phyloP scores from a whole-genome alignment of 2,329 filamentous ascomycete genomes.

The Claviceps paspali region DNA sequence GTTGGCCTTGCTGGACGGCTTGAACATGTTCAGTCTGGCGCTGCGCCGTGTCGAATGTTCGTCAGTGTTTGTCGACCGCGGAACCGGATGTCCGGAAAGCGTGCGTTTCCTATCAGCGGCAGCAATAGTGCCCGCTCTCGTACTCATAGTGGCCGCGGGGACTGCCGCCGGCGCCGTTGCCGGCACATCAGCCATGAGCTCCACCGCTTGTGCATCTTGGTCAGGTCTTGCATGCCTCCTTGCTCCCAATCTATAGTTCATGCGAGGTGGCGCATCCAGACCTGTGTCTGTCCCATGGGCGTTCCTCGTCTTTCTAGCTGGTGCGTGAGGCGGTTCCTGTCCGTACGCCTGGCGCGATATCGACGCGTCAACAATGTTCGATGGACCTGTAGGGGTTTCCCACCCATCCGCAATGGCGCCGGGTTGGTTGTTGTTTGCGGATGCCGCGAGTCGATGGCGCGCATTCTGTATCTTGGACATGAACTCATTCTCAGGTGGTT shows the following conservation, averaged over 20 bases:
- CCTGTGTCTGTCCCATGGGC: constrained; percentile 35
- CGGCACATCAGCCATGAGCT: constrained; percentile 27
- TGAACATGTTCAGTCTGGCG: constrained; percentile 53
- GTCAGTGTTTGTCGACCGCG: constrained; percentile 33
- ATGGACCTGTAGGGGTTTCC: constrained; percentile 40
- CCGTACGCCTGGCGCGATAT: constrained; percentile 11
- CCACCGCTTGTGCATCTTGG: constrained; percentile 17
- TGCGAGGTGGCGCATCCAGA: constrained; percentile 46
- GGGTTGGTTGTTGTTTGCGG: constrained; percentile 20
- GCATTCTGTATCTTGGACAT: constrained; percentile 40
- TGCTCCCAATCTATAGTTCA: constrained; percentile 39
- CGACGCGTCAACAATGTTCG: constrained; percentile 9
- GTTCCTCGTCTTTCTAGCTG: constrained; percentile 36
- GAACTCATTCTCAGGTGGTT: constrained; percentile 36
- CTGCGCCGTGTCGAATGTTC: constrained; percentile 53
- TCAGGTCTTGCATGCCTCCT: constrained; percentile 24
- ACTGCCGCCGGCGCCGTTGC: constrained; percentile 16
- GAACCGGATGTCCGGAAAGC: constrained; percentile 67
- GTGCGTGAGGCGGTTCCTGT: constrained; percentile 36
- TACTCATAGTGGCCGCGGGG: constrained; percentile 19
- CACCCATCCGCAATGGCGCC: constrained; percentile 34
- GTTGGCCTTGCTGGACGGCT: constrained; percentile 52
- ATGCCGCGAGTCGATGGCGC: constrained; percentile 28
- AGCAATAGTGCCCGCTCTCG: constrained; percentile 22
- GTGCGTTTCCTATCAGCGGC: constrained; percentile 69